A percentile compares a stretch with the other conserved stretches of the same genome.
Conservation (phyloP, 768 basidiomycete genomes). For the Collybia mongolica region DNA sequence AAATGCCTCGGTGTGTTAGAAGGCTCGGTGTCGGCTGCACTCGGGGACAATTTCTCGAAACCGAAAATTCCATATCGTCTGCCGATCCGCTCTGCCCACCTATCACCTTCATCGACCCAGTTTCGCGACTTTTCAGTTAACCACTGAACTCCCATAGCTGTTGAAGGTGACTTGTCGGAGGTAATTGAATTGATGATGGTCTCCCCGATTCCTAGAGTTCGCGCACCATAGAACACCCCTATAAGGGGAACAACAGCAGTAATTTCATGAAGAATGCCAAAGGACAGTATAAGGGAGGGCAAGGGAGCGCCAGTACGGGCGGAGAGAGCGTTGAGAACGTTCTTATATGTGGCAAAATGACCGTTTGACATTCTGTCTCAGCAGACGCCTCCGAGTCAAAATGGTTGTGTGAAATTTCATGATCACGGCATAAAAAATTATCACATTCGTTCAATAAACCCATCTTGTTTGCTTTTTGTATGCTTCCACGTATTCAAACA, state of each 20-base stretch:
- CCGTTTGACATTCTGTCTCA: slow-evolving; percentile 12
- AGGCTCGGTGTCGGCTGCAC: slow-evolving; percentile 21
- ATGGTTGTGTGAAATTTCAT: background rate
- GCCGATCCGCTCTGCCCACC: slow-evolving; percentile 69
- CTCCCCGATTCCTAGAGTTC: slow-evolving; percentile 69
- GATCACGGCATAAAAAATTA: no score
- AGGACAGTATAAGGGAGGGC: slow-evolving; percentile 74
- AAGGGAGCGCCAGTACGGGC: slow-evolving; percentile 72
- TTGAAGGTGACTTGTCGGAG: slow-evolving; percentile 13
- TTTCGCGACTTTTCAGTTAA: slow-evolving; percentile 37
- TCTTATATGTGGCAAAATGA: slow-evolving; percentile 47
- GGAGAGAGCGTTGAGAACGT: slow-evolving; percentile 59
- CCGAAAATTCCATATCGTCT: slow-evolving; percentile 81
- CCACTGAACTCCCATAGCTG: slow-evolving; percentile 29
- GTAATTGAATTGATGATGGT: slow-evolving; percentile 46
- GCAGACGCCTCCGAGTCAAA: background rate
- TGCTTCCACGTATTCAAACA: background rate
- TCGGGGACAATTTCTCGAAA: slow-evolving; percentile 50
- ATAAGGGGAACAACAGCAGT: slow-evolving; percentile 79
- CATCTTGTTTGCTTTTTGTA: background rate
- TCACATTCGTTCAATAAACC: background rate
- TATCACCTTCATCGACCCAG: slow-evolving; percentile 81
- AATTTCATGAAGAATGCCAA: slow-evolving; percentile 81
- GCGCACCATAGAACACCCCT: slow-evolving; percentile 69
- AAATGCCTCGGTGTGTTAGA: slow-evolving; percentile 37